Percentiles rank a stretch among this genome's conserved stretches.
These are phyloP conservation scores for Radiomyces spectabilis DNA, from an alignment of 192 early-diverging fungal species.

Conservation along the genomic window DNA sequence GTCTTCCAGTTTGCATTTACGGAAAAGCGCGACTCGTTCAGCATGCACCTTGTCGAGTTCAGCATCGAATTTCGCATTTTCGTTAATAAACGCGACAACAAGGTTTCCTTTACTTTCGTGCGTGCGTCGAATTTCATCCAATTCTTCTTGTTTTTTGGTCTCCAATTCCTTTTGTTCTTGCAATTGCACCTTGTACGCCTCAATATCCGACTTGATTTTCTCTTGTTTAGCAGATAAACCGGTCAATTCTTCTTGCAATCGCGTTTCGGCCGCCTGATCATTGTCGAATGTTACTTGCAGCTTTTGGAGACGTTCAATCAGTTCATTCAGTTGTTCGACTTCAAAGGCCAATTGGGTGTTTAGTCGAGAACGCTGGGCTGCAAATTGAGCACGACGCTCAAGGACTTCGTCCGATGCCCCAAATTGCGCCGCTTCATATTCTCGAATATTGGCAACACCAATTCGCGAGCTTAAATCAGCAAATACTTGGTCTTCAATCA, in stretches of 20 bases:
- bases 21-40: constrained; percentile 73
- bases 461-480: constrained; percentile 67
- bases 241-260: constrained; percentile 24
- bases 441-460: constrained; percentile 72
- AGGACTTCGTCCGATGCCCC: constrained; percentile 60
- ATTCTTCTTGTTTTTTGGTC: constrained; percentile 45
- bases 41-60: constrained; percentile 73
- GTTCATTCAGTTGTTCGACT: constrained; percentile 55
- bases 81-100: constrained; percentile 57
- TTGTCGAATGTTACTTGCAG: constrained; percentile 40
- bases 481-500: constrained; percentile 67
- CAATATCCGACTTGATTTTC: constrained; percentile 41
- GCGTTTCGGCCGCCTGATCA: constrained; percentile 25
- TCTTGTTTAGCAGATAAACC: constrained; percentile 37
- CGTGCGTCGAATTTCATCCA: constrained; percentile 49
- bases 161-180: constrained; percentile 40
- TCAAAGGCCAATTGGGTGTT: constrained; percentile 80
- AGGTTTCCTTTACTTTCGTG: constrained; percentile 53
- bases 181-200: constrained; percentile 30
- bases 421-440: constrained; percentile 76
- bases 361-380: constrained; percentile 69
- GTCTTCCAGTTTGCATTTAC: constrained; percentile 90
- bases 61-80: constrained; percentile 53
- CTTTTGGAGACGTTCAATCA: constrained; percentile 50
- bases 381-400: constrained; percentile 71